Base-by-base conservation (phyloP, 129 eudicot species). In the Flaveria ramosissima region DNA sequence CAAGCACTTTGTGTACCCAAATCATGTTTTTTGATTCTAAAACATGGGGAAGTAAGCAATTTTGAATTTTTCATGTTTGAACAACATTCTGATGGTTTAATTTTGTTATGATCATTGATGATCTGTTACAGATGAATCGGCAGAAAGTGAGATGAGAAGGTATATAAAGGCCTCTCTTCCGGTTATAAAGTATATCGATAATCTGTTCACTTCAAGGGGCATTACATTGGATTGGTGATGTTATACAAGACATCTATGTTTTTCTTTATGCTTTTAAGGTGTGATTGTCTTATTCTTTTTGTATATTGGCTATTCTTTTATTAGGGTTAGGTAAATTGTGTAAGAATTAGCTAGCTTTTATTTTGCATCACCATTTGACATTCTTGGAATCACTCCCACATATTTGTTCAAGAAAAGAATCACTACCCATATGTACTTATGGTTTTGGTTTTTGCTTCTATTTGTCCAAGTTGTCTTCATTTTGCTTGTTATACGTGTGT, bases 171-270 rank as follows among this genome's bases (percentile, higher is more conserved):
- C 96, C 57, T 88, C 92, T 1, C 80, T 74, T 66, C 94, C 98
- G 7, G 76, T 90, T 46, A 90, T 92, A 73, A 85, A 92, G 65
- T 92, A 90, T 79, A 85, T 92, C 53, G 98, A 92, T 75, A 78
- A 83, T 48, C 86, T 92, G 8, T 92, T 83, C 77, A 79, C 87
- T 60, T 70, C 83, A 56, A 83, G 98, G 76, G 77, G 86, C 45
- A 88, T 92, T 85, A 73, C 61, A 75, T 86, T 92, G 87, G 98
- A 92, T 77, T 92, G 98, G 98, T 92, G 89, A 90, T 72, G 14
- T 55, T 76, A 15, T 69, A 32, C 12, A 72, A 71, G 47, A 51
- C 43, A 13, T 78, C 50, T 70, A 14, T 43, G 27, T 59, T n/a
- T 27, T 32, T 36, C 42, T 27, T 56, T 46, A 64, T 52, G n/a